Base-by-base conservation (phyloP, 345 rosid genomes). In the Gossypium australe region DNA sequence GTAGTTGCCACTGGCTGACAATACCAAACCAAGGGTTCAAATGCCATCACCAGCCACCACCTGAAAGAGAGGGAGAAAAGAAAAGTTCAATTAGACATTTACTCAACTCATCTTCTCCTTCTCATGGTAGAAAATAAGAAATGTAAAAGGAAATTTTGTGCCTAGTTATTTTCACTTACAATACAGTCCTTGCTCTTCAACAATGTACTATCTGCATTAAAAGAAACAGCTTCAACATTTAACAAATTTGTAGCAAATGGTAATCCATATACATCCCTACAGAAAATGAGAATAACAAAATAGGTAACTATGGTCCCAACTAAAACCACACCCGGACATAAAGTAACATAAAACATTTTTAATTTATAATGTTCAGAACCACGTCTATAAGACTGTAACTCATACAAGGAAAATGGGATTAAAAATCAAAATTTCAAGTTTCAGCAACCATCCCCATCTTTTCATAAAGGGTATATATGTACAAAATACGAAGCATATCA, bases 1-100 rank as follows among this genome's bases (percentile, higher is more conserved):
- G 92, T 90, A 58, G 84, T 75, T 29, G 82, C 71, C 81, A 77
- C 81, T 22, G 98, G 98, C 57, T 76, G 86, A 77, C 98, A 94
- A 44, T 87, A 91, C 98, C 97, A 94, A 76, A 43, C 80, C 82
- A 91, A 75, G 3, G 88, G 91, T 75, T 78, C 77, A 78, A 88
- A 87, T 2, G 79, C 95, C 98, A 94, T 94, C 57, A 58, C 60
- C 56, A n/a, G 56, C 53, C 68, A 74, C 76, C 24, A 63, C 73
- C 78, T 76, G 68, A 48, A 67, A 47, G 27, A 20, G 38, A 29
- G 38, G 38, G 38, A 4, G 38, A 29, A 29, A 29, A 61, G 48
- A 12, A 63, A 61, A 56, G 20, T 11, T 48, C 2, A 1, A 51
- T 80, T 5, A 58, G 47, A 69, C 49, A 64, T 63, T 9, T 63